Base-by-base conservation (phyloP, 768 basidiomycete genomes). In the Tricholoma matsutake region DNA sequence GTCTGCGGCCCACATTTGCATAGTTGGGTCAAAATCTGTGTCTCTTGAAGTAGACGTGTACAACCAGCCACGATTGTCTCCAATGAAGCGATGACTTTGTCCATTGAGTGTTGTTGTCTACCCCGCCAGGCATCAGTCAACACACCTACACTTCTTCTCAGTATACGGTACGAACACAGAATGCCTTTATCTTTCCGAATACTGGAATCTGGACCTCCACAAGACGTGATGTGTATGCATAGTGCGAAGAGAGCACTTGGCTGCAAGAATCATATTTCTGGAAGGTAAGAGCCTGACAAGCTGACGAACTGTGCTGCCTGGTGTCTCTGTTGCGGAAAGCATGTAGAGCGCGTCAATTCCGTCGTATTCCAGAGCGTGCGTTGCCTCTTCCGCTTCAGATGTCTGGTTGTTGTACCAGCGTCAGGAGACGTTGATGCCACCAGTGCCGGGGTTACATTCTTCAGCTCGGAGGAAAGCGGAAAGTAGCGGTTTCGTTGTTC, bases 51-150 rank as follows among this genome's bases (percentile, higher is more conserved):
- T 56, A 58, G 69, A 74, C 4, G 75, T 70, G 62, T 79, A 83
- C 29, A 85, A 64, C 83, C 84, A 85, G 28, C 86, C 86, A 52
- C 67, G 66, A 57, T 75, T 70, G 53, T 87, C 85, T 1, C 86
- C 86, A n/a, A 79, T 68, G 61, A 84, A 79, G 22, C 71, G 72
- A 63, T 71, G 77, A 4, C 64, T 56, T 32, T 61, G 67, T 16
- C 73, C 79, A 37, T 71, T 61, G 39, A 77, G 56, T 18, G 57
- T 67, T 34, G 75, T 69, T 22, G 77, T 68, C 81, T 82, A 61
- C 11, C 25, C 37, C 51, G 32, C 31, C 14, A 54, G 39, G 18
- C 34, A 54, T 8, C 4, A 18, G 6, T 43, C 51, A 34, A 22
- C 13, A 2, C 45, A 16, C 20, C 18, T 14, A 2, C 8, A 14